Conservation (phyloP, 176 grass and related monocot genomes). For the Lolium multiflorum region DNA sequence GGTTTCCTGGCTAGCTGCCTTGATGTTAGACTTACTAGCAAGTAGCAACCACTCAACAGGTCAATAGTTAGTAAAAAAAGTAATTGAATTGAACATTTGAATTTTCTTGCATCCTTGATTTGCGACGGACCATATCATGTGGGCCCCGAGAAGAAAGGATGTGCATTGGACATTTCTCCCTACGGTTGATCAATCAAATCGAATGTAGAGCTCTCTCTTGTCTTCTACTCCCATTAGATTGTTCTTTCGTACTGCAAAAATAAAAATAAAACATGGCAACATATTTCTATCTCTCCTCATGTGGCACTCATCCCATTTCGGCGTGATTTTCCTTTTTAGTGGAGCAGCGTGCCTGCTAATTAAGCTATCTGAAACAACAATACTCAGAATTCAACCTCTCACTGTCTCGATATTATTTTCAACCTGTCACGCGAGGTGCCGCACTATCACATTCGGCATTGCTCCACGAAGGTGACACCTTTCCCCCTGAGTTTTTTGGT, state of each 20-base stretch:
- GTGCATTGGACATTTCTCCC: background rate
- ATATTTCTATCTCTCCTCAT: no score
- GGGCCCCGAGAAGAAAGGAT: background rate
- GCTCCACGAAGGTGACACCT: background rate
- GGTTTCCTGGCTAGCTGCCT: background rate
- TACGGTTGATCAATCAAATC: background rate
- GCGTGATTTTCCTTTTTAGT: no score
- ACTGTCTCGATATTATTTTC: background rate
- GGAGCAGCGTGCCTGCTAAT: no score
- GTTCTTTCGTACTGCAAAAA: no score
- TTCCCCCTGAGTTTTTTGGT: background rate
- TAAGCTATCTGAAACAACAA: background rate
- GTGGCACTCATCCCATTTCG: no score
- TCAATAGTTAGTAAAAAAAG: background rate
- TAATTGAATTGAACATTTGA: background rate
- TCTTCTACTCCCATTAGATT: no score
- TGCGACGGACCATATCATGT: background rate
- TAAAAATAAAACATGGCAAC: no score
- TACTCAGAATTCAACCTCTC: background rate
- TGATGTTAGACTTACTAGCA: background rate
- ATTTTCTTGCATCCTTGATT: background rate
- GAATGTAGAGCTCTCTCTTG: background rate
- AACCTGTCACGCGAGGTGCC: background rate
- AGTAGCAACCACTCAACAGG: background rate
- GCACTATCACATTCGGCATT: background rate